Conservation (phyloP, 441 rosid genomes). For the Pelargonium hybrid region DNA sequence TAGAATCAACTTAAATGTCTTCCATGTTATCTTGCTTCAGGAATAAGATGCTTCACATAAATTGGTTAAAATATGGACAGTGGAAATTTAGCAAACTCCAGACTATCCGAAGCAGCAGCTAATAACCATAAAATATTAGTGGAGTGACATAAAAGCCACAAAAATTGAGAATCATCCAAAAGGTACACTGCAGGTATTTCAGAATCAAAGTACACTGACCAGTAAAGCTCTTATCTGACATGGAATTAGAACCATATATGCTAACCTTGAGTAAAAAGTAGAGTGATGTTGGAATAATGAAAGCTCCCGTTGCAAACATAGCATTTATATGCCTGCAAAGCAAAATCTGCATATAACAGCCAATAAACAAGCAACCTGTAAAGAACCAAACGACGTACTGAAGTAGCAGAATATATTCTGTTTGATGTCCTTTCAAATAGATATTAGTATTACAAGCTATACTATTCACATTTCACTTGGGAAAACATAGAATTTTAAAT, state of each 20-base stretch:
- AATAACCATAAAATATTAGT: not conserved
- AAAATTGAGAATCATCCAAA: not conserved
- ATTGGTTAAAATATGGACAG: not conserved
- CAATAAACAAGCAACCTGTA: conserved; percentile 20
- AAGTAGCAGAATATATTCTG: not conserved
- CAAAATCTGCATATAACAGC: conserved; percentile 53
- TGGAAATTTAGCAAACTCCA: not conserved
- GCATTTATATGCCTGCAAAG: conserved; percentile 55
- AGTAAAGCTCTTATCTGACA: not conserved
- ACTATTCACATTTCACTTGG: not conserved
- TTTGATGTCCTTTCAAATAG: not conserved
- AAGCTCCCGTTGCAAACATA: conserved; percentile 70
- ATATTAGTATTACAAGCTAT: not conserved
- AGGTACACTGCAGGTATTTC: not conserved
- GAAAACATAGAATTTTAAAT: not conserved
- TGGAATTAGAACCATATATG: conserved; percentile 2
- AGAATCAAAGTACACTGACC: not conserved
- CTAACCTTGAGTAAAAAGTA: conserved; percentile 82
- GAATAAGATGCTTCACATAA: not conserved
- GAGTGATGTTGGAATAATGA: conserved; percentile 67
- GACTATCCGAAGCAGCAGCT: not conserved
- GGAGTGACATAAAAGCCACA: not conserved
- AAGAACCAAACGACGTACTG: conserved; percentile 10
- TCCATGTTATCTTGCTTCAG: not conserved
- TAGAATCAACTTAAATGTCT: not conserved